Conservation (phyloP, 208 protist species). For the Wallacemonas sp. region DNA sequence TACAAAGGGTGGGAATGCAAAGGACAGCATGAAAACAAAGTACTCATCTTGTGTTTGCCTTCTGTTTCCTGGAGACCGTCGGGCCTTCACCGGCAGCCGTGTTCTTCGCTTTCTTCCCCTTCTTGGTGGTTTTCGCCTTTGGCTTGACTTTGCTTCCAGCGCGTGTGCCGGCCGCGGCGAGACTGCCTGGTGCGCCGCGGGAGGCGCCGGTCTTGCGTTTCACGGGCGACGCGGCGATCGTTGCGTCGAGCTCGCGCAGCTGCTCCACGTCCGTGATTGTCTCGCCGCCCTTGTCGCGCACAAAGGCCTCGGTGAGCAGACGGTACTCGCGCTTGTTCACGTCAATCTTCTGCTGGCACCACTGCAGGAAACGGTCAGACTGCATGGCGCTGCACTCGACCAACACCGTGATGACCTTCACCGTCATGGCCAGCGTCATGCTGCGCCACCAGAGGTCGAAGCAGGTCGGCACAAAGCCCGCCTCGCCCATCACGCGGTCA, state of each 20-base stretch:
- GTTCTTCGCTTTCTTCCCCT: neutral
- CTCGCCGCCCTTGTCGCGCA: constrained; percentile 26
- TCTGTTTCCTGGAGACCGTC: no score
- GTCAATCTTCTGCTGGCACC: constrained; percentile 39
- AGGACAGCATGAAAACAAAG: no score
- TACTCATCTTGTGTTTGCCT: no score
- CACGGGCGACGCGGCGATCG: neutral
- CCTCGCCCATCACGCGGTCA: constrained; percentile 40
- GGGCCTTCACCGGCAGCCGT: neutral
- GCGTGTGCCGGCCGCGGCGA: neutral
- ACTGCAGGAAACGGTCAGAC: constrained; percentile 36
- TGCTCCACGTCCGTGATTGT: neutral
- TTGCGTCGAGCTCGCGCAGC: neutral
- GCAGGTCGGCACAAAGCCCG: constrained; percentile 50
- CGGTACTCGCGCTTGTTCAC: constrained; percentile 35
- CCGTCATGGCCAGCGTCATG: constrained; percentile 78
- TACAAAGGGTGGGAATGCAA: no score
- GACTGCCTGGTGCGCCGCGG: neutral
- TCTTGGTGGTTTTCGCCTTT: neutral
- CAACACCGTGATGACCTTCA: constrained; percentile 77
- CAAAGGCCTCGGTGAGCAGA: constrained; percentile 31
- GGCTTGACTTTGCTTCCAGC: neutral
- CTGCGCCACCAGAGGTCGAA: constrained; percentile 90
- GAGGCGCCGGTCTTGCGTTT: neutral
- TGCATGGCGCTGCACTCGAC: constrained; percentile 60